Evolutionary conservation across 495 filamentous ascomycete species (phyloP).

Genomic region (Amphirosellinia nigrospora): DNA sequence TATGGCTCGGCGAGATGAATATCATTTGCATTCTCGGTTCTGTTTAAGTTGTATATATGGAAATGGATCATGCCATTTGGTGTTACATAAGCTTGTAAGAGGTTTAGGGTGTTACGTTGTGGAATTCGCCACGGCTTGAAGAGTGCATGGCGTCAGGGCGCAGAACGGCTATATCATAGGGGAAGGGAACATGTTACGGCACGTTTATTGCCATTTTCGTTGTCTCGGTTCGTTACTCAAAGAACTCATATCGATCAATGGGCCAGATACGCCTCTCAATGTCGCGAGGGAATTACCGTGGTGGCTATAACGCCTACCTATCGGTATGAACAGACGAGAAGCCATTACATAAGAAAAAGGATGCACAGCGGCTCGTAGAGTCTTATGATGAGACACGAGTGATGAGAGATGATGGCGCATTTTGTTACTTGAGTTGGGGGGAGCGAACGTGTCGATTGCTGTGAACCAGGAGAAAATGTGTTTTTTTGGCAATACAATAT

Average conservation of each 20-base stretch:
- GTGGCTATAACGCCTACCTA: background rate
- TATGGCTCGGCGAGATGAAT: background rate
- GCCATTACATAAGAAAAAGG: background rate
- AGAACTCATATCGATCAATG: background rate
- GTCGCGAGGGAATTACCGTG: background rate
- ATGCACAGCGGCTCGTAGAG: background rate
- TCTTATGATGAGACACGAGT: conserved; percentile 5
- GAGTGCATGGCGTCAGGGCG: conserved; percentile 29
- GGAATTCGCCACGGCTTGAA: conserved; percentile 24
- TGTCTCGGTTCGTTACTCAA: background rate
- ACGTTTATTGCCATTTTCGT: background rate
- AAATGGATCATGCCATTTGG: background rate
- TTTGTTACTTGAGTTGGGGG: background rate
- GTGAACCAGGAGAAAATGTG: background rate
- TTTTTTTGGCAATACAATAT: conserved; percentile 14
- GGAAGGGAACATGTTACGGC: conserved; percentile 30
- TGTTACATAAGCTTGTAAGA: conserved; percentile 10
- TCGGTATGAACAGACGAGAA: background rate
- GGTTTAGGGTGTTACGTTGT: conserved; percentile 12
- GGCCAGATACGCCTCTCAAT: background rate
- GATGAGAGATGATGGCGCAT: conserved; percentile 22
- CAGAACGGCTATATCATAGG: conserved; percentile 38
- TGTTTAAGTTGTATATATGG: conserved; percentile 22
- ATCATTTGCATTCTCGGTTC: background rate
- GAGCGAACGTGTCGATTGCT: background rate